Base-by-base conservation (phyloP, 2,329 filamentous ascomycete genomes). In the Diaporthe sp. region DNA sequence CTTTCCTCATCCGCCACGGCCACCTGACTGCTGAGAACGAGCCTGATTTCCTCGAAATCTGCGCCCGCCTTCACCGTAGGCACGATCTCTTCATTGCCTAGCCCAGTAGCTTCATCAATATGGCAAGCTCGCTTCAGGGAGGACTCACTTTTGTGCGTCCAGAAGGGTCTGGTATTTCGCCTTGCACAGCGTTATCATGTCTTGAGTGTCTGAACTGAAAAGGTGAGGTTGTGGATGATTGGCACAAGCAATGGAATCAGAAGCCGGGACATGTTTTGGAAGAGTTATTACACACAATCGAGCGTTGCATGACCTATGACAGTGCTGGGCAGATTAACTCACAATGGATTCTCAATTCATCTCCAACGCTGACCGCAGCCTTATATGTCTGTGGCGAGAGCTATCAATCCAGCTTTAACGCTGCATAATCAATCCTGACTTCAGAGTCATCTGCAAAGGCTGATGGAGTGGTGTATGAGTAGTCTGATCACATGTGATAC, bases 1-100 rank as follows among this genome's bases (percentile, higher is more conserved):
- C 61, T 7, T 65, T 65, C 19, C 61, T 65, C 15, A 49, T 65
- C 19, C 42, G 61, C 28, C 61, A 65, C 42, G 61, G 61, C 28
- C 42, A 65, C 15, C 31, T 65, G 8, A 65, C 28, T n/a, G 61
- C 61, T 3, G 61, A 65, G 25, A 65, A 65, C 9, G 61, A 65
- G 42, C 61, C 42, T n/a, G 42, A 65, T 5, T 39, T 65, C 28
- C 42, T 17, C 9, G 42, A 65, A 19, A 51, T 67, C n/a, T 67
- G 61, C 25, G 42, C 61, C 44, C 61, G 61, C 12, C 44, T 67
- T 12, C 44, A 65, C 19, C 42, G 42, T 19, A 65, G 10, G 13
- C 61, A 65, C 17, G n/a, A 49, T 42, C 39, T 65, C 6, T 49
- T 65, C 17, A 25, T 65, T 9, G 61, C 13, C 25, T 46, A 65